Conservation (phyloP, 305 asterid species). For the Fraxinus angustifolia region DNA sequence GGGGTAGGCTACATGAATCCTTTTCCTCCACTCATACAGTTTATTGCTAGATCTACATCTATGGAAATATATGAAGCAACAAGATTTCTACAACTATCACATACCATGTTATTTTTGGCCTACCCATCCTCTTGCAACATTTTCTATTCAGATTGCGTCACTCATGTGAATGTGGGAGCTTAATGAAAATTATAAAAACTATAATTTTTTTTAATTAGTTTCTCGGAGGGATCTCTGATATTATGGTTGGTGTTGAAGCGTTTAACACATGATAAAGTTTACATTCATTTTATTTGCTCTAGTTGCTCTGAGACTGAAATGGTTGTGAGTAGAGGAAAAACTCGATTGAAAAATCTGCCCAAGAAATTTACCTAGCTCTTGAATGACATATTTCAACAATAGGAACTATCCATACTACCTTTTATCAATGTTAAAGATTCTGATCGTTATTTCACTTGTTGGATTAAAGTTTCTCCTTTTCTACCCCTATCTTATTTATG, state of each 20-base stretch:
- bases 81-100: neutral
- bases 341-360: neutral
- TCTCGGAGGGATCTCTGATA: neutral
- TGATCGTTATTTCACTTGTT: neutral
- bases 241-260: neutral
- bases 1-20: neutral
- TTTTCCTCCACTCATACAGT: neutral
- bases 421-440: neutral
- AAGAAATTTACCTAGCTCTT: neutral
- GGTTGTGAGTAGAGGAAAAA: neutral
- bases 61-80: neutral
- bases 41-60: neutral
- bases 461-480: neutral
- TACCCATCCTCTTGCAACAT: neutral
- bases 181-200: neutral
- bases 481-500: neutral
- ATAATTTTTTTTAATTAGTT: neutral
- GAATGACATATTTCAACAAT: neutral
- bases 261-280: neutral
- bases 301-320: neutral
- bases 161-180: neutral
- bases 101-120: neutral
- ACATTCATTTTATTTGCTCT: neutral
- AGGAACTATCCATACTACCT: neutral
- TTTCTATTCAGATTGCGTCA: neutral